Evolutionary conservation across 1,284 basidiomycete genomes (phyloP).

Genomic region (Fomitiporia mediterranea): DNA sequence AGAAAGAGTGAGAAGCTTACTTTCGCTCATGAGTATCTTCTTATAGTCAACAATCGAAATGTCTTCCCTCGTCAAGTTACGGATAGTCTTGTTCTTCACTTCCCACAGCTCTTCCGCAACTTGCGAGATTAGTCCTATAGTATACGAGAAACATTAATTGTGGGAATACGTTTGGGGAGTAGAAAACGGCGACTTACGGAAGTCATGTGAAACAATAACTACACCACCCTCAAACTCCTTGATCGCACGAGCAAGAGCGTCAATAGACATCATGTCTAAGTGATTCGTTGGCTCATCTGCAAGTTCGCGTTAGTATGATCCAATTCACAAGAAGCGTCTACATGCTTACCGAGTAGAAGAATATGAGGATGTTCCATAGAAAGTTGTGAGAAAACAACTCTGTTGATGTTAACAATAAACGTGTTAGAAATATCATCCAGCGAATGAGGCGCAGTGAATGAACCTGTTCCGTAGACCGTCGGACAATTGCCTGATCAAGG

Average conservation of each 20-base stretch:
- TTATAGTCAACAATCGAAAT: slow-evolving; percentile 92
- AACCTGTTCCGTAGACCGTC: slow-evolving; percentile 93
- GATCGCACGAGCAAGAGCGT: slow-evolving; percentile 91
- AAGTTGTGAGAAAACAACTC: slow-evolving; percentile 89
- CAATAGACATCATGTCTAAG: slow-evolving; percentile 93
- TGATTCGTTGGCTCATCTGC: slow-evolving; percentile 89
- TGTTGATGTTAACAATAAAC: slow-evolving; percentile 28
- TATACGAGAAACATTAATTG: slow-evolving; percentile 11
- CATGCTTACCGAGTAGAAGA: slow-evolving; percentile 66
- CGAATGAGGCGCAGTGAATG: slow-evolving; percentile 26
- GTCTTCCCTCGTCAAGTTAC: slow-evolving; percentile 86
- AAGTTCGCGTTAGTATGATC: slow-evolving; percentile 1
- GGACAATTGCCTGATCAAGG: slow-evolving; percentile 90
- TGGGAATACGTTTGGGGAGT: not conserved
- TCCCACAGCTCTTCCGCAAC: slow-evolving; percentile 99
- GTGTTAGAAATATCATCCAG: slow-evolving; percentile 1
- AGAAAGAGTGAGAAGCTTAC: slow-evolving; percentile 33
- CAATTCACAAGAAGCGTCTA: slow-evolving; percentile 10
- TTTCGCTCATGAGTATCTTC: slow-evolving; percentile 68
- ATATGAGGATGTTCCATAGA: slow-evolving; percentile 94
- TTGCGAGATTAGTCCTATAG: slow-evolving; percentile 80
- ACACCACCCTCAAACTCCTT: slow-evolving; percentile 98
- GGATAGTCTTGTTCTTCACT: slow-evolving; percentile 91
- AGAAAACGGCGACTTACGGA: slow-evolving; percentile 57
- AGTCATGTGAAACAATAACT: slow-evolving; percentile 96